Evolutionary conservation across 306 rosid genomes (phyloP), one percentile per base, ranked within the genome.

Genomic region (Castanea sativa): DNA sequence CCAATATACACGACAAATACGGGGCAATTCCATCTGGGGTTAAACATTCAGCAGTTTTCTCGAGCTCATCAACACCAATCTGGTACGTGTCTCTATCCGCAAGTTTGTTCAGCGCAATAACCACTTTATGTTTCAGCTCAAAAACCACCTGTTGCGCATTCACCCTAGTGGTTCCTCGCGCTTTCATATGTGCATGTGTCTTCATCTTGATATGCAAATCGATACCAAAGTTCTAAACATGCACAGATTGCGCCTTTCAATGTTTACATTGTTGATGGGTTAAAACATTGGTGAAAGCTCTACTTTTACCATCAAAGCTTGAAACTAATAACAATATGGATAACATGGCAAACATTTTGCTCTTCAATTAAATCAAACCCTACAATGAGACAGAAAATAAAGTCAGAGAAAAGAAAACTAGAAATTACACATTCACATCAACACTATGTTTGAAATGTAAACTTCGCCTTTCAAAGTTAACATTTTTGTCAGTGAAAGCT

Each of bases 71-170:
- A 3, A 83, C 82, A 12, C 92, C 98, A 51, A 90, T 79, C 23
- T 90, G 96, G 61, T 84, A 89, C 6, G 98, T 94, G 59, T 94
- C 98, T 6, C 97, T 84, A 79, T 94, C 98, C 0, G 94, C 88
- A 18, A 94, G 89, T 85, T 94, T 94, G 90, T 88, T 92, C 59
- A 92, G 74, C 0, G 97, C 94, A 13, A 20, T 13, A 6, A 83
- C 82, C 69, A 89, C 88, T 81, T 88, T 84, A 13, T 90, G 90
- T 43, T 90, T 92, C 2, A 92, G 83, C 85, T 92, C 94, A 15
- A 87, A 85, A 23, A 32, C 74, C 71, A 82, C 79, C 41, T 89
- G 91, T 13, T 89, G 88, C 0, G 78, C 78, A 49, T 38, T 88
- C 70, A 84, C 69, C 64, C 84, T 82, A 20, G 79, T 63, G 4